These are phyloP conservation scores for Juncus effusus DNA, from an alignment of 176 grass and related monocot genomes.

Conservation along the genomic window DNA sequence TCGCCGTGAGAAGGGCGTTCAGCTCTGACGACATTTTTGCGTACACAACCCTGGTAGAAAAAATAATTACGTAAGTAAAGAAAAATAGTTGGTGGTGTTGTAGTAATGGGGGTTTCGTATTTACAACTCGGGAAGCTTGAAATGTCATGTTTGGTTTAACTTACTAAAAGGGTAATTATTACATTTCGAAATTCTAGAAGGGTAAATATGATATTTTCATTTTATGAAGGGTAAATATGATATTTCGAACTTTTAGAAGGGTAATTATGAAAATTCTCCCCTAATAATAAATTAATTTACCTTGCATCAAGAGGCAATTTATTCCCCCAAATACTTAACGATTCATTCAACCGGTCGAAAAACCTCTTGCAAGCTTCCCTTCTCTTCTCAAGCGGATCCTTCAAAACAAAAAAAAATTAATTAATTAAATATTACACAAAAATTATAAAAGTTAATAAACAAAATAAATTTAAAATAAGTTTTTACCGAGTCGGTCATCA, in stretches of 20 bases:
- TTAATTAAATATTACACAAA: not conserved
- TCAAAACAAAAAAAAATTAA: constrained; percentile 25
- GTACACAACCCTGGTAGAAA: constrained; percentile 57
- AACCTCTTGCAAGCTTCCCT: constrained; percentile 68
- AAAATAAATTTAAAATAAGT: not conserved
- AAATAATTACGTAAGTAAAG: not conserved
- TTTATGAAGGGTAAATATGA: too few relatives aligned
- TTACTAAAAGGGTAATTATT: too few relatives aligned
- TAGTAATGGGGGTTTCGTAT: too few relatives aligned
- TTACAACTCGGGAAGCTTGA: too few relatives aligned
- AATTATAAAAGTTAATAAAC: constrained; percentile 7
- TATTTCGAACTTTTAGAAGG: too few relatives aligned
- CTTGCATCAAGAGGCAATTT: constrained; percentile 77
- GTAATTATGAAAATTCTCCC: too few relatives aligned
- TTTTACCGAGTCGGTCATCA: constrained; percentile 59
- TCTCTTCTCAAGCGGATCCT: constrained; percentile 70
- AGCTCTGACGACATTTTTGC: constrained; percentile 85
- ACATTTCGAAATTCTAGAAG: too few relatives aligned
- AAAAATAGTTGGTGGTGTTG: not conserved
- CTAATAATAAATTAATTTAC: constrained; percentile 31
- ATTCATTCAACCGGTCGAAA: constrained; percentile 67
- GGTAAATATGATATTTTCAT: too few relatives aligned
- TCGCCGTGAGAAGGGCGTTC: constrained; percentile 43
- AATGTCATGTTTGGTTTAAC: not conserved
- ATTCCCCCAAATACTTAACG: constrained; percentile 72